Evolutionary conservation across 768 basidiomycete species (phyloP), one percentile per base, ranked within the genome.

Genomic region (Clitopilus hobsonii): DNA sequence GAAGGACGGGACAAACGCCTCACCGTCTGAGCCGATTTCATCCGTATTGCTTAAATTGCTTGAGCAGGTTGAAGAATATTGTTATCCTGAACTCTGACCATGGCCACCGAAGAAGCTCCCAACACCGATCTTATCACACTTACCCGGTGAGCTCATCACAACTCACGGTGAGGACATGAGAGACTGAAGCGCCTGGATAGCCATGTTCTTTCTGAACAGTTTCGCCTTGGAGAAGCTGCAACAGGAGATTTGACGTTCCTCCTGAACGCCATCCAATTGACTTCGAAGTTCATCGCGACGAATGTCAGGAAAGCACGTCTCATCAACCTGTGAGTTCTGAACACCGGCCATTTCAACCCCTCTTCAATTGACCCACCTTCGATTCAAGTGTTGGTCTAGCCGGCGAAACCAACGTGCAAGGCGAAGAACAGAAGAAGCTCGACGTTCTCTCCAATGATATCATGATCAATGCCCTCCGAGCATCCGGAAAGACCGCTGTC

Each of bases 401-500:
- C 14, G 97, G 97, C 14, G 94, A 95, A 67, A 91, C 91, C 24
- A 99, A 99, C 67, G 88, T 95, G 6, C 93, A 95, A 72, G 97
- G 97, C 20, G 97, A 98, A 70, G 97, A 98, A 67, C 97, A 99
- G 80, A 99, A 99, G 81, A 99, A 99, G 74, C 81, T 99, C 52
- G 95, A 97, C 66, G 88, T 97, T n/a, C 78, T 97, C 27, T 90
- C 94, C 13, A 98, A 99, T 69, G 95, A 99, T 69, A 99, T 99
- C 80, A 98, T 99, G 97, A 83, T 98, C 64, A 98, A 98, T 66
- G 88, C 95, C 48, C 83, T 99, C 28, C 84, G 92, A 38, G 95
- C 95, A 2, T 95, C 91, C n/a, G 94, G 97, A 52, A 97, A 94
- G 81, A 91, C 88, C 6, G 89, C 94, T 13, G 97, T 99, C 13